Percentiles rank a stretch among this genome's conserved stretches.
phyloP scores from a whole-genome alignment of 768 basidiomycete genomes.

The Pholiota microspora region DNA sequence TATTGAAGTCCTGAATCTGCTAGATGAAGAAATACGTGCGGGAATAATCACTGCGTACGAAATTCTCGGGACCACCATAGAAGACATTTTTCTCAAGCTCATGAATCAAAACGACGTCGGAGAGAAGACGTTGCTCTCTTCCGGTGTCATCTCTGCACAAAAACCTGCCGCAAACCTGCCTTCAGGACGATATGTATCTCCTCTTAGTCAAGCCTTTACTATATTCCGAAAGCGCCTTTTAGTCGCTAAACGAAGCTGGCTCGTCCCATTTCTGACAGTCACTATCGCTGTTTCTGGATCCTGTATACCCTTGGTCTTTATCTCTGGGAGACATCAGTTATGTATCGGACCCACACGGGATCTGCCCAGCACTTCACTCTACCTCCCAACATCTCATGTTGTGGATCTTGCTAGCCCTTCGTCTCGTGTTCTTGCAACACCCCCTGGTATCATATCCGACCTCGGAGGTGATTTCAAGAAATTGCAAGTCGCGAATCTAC shows the following conservation, averaged over 20 bases:
- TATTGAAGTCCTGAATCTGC: slow-evolving; percentile 54
- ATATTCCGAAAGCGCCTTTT: slow-evolving; percentile 72
- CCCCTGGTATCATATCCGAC: slow-evolving; percentile 36
- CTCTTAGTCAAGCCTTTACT: slow-evolving; percentile 63
- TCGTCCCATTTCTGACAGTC: slow-evolving; percentile 55
- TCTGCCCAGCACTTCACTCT: background rate
- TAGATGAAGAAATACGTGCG: slow-evolving; percentile 36
- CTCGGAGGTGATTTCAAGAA: background rate
- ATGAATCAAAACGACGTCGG: slow-evolving; percentile 38
- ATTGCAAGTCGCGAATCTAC: slow-evolving; percentile 29
- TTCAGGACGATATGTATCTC: slow-evolving; percentile 49
- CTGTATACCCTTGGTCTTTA: slow-evolving; percentile 49
- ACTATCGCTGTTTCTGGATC: slow-evolving; percentile 60
- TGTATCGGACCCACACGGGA: slow-evolving; percentile 26
- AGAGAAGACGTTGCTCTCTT: background rate
- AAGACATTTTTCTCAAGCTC: slow-evolving; percentile 76
- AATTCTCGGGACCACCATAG: slow-evolving; percentile 70
- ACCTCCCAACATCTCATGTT: background rate
- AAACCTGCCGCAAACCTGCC: slow-evolving; percentile 37
- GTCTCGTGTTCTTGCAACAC: slow-evolving; percentile 51
- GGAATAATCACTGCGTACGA: slow-evolving; percentile 52
- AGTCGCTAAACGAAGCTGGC: slow-evolving; percentile 65
- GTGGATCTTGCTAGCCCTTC: background rate
- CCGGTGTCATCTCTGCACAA: background rate
- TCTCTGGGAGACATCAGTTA: slow-evolving; percentile 53